Percentiles rank a stretch among this genome's conserved stretches.
Evolutionary conservation across 345 rosid genomes (phyloP).

Genomic region (Linum trigynum): DNA sequence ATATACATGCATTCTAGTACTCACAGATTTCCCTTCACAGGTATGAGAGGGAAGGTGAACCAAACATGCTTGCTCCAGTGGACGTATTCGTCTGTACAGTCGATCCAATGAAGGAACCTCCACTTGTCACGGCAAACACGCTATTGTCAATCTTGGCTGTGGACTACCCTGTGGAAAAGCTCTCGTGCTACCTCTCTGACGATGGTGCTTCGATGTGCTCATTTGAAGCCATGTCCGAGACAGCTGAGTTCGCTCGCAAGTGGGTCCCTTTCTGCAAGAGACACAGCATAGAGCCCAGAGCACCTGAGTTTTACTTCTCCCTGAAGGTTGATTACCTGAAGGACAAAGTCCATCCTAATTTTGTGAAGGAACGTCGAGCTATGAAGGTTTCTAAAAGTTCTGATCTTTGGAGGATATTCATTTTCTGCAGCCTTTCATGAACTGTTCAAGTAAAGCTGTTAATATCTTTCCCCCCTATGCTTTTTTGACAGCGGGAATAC

Average conservation of each 20-base stretch:
- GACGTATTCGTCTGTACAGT: slow-evolving; percentile 96
- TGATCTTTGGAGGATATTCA: not conserved
- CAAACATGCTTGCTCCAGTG: slow-evolving; percentile 67
- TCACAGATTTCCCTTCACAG: slow-evolving; percentile 19
- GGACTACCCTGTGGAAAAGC: slow-evolving; percentile 91
- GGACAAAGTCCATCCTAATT: slow-evolving; percentile 94
- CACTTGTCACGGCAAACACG: slow-evolving; percentile 88
- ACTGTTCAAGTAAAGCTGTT: not conserved
- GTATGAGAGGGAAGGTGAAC: slow-evolving; percentile 86
- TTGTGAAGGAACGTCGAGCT: slow-evolving; percentile 88
- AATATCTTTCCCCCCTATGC: not conserved
- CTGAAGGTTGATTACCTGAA: slow-evolving; percentile 82
- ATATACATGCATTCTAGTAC: no score
- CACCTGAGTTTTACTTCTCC: slow-evolving; percentile 26
- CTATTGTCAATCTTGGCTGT: slow-evolving; percentile 82
- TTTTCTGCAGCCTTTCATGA: not conserved
- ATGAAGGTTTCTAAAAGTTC: slow-evolving; percentile 58
- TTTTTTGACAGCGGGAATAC: slow-evolving; percentile 61
- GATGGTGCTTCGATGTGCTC: slow-evolving; percentile 98
- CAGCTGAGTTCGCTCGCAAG: slow-evolving; percentile 31
- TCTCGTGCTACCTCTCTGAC: slow-evolving; percentile 87
- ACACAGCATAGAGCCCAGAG: slow-evolving; percentile 28
- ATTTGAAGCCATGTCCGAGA: slow-evolving; percentile 75
- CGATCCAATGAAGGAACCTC: slow-evolving; percentile 99
- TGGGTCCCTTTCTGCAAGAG: slow-evolving; percentile 33